These are phyloP conservation scores for Rhamnella rubrinervis DNA, from an alignment of 331 rosid species.

Conservation along the genomic window DNA sequence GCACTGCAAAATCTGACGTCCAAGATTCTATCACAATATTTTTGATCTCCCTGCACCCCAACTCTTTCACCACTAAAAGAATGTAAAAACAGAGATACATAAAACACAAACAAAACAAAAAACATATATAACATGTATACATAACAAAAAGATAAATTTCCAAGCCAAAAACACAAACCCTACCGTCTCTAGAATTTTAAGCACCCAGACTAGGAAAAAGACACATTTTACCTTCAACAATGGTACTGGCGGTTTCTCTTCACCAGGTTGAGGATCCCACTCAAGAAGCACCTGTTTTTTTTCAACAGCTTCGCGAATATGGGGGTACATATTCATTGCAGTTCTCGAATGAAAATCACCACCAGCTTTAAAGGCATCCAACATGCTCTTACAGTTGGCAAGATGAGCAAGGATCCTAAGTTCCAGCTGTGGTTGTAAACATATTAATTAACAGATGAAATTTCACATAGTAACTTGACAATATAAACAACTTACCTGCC, in stretches of 20 bases:
- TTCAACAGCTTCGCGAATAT: conserved; percentile 83
- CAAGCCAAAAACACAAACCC: too few species aligned
- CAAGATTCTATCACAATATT: too few species aligned
- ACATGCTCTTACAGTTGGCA: conserved; percentile 91
- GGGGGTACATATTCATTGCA: conserved; percentile 96
- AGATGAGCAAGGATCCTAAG: conserved; percentile 98
- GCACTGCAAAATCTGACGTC: too few species aligned
- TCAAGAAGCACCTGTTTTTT: conserved; percentile 79
- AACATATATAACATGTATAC: too few species aligned
- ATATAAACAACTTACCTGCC: conserved; percentile 64
- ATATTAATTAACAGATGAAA: conserved; percentile 29
- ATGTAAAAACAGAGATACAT: too few species aligned
- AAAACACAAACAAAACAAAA: too few species aligned
- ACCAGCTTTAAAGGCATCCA: conserved; percentile 91
- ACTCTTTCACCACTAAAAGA: too few species aligned
- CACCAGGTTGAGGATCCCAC: conserved; percentile 97
- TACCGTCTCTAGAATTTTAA: background rate
- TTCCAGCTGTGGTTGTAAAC: conserved; percentile 68
- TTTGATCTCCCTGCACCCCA: too few species aligned
- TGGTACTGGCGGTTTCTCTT: conserved; percentile 95
- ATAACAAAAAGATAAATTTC: too few species aligned
- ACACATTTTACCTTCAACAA: conserved; percentile 66
- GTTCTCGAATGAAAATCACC: conserved; percentile 99
- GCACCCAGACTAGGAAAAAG: background rate
- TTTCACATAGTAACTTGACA: conserved; percentile 13